Evolutionary conservation across 306 rosid genomes (phyloP), one percentile per base, ranked within the genome.

Genomic region (Cicer cuneatum): DNA sequence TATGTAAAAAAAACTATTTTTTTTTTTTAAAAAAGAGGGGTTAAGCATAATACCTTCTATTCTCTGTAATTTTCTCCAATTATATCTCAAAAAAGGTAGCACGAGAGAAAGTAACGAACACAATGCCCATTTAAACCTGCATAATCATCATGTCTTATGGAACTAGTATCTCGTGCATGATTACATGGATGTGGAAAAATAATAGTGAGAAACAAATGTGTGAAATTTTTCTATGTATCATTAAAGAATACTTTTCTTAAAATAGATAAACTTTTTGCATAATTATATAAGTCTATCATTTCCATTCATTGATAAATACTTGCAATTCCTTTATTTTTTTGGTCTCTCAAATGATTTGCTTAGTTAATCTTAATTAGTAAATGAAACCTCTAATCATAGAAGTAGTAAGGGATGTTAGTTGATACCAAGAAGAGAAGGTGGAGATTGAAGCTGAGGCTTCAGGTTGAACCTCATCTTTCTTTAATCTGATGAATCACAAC

Each of bases 61-160:
- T 72, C 40, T 77, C 5, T 10, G 57, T 6, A 84, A 51, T 19
- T 77, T 63, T 37, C 3, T 38, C 81, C 75, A 80, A 29, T 45
- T 7, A 21, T 70, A 13, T 72, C 48, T 84, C 86, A 81, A 79
- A 57, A 73, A 77, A 33, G 85, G 81, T 21, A 81, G 60, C 81
- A 81, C 9, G 9, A 77, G 2, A 74, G 81, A 56, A 77, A 84
- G 47, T 16, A 58, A 39, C 5, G 80, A 72, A 7, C 80, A 80
- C 61, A 73, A 48, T 18, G 81, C 18, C 85, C 87, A 84, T 80
- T 69, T 80, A 57, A 80, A 38, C 85, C 87, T 80, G 78, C 85
- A 84, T 21, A 15, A 15, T 84, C 41, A 66, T 42, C 18, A 43
- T 10, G 1, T 10, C 5, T 56, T 40, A 40, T 8, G n/a, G n/a